These are phyloP conservation scores for Flammula alnicola DNA, from an alignment of 1,284 basidiomycete species.

Conservation along the genomic window DNA sequence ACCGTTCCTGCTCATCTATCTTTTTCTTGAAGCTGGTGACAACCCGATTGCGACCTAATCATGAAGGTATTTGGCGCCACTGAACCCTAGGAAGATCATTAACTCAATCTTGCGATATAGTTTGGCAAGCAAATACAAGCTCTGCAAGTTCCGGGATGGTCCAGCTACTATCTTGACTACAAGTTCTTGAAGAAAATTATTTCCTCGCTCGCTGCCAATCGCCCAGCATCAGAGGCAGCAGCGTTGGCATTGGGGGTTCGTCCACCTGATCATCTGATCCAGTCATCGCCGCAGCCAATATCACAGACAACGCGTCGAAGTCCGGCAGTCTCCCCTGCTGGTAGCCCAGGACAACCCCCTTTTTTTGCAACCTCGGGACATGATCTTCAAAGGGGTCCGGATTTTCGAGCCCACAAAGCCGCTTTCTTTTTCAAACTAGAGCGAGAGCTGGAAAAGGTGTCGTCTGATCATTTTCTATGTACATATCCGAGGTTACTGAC, in stretches of 20 bases:
- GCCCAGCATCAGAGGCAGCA: constrained; percentile 88
- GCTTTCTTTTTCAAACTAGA: constrained; percentile 99
- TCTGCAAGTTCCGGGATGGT: constrained; percentile 98
- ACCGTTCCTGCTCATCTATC: constrained; percentile 11
- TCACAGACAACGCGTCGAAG: constrained; percentile 34
- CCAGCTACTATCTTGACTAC: constrained; percentile 96
- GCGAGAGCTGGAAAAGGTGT: constrained; percentile 95
- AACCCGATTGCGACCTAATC: constrained; percentile 4
- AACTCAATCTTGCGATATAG: constrained; percentile 46
- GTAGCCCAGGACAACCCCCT: constrained; percentile 51
- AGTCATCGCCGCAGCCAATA: constrained; percentile 33
- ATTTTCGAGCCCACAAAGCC: constrained; percentile 93
- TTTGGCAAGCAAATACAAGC: constrained; percentile 99
- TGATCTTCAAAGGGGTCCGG: constrained; percentile 71
- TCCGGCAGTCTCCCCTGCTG: constrained; percentile 36
- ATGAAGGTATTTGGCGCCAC: constrained; percentile 46
- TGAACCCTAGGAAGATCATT: constrained; percentile 11
- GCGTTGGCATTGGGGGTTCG: constrained; percentile 85
- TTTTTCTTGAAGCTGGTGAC: constrained; percentile 4
- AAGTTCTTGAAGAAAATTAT: constrained; percentile 99
- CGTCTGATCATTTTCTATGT: constrained; percentile 18
- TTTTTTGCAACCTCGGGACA: constrained; percentile 63
- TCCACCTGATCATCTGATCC: constrained; percentile 61
- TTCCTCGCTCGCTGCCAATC: constrained; percentile 93
- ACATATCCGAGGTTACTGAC: constrained; percentile 8